These are phyloP conservation scores for Candida yuanshanica DNA, from an alignment of 805 yeast genomes.

Conservation along the genomic window DNA sequence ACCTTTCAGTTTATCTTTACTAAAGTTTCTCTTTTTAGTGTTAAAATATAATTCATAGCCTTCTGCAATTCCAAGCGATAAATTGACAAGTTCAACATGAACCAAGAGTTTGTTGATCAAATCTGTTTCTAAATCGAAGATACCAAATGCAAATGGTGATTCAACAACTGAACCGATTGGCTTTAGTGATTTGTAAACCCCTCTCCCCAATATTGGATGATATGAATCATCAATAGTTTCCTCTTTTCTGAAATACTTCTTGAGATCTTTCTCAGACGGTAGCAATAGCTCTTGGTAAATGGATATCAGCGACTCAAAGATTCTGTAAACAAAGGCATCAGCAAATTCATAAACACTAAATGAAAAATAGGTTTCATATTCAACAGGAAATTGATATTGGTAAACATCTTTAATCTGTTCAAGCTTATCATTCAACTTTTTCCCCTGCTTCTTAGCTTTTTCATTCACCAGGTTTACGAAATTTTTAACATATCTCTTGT, in stretches of 20 bases:
- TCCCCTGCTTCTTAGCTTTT: not conserved
- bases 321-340: constrained; percentile 10
- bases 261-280: constrained; percentile 7
- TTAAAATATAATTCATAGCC: constrained; percentile 24
- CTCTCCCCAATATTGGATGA: constrained; percentile 8
- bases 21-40: constrained; percentile 11
- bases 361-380: constrained; percentile 9
- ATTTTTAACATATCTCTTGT: constrained; percentile 4
- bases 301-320: constrained; percentile 6
- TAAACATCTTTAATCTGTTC: constrained; percentile 4
- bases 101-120: constrained; percentile 17
- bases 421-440: constrained; percentile 1
- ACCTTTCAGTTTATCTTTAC: constrained; percentile 11
- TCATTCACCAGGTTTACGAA: constrained; percentile 10
- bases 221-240: constrained; percentile 11
- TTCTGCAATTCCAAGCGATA: constrained; percentile 20
- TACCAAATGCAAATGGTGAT: constrained; percentile 19
- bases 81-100: constrained; percentile 21
- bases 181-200: constrained; percentile 14
- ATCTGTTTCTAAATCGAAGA: constrained; percentile 14
- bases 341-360: constrained; percentile 12
- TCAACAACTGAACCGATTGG: constrained; percentile 22
- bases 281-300: constrained; percentile 8
- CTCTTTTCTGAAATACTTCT: constrained; percentile 8
- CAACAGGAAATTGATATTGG: constrained; percentile 7